Conservation (phyloP, 2,329 filamentous ascomycete species). For the Aspergillus sp. region DNA sequence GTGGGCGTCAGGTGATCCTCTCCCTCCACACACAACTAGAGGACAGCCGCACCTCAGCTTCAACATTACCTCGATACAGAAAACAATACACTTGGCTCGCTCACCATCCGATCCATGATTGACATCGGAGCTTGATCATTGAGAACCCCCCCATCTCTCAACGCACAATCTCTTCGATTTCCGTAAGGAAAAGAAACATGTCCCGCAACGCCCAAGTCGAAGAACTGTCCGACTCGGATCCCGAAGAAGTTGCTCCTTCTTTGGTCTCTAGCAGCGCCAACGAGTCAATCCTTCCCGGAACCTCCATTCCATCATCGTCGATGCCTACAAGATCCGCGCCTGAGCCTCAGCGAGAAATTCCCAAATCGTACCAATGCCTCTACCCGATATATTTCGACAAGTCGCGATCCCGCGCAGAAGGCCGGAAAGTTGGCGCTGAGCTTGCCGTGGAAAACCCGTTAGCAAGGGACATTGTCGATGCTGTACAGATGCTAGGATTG, state of each 20-base stretch:
- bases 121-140: not conserved
- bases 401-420: constrained; percentile 64
- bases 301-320: constrained; percentile 31
- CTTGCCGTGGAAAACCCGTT: constrained; percentile 82
- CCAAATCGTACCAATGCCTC: constrained; percentile 80
- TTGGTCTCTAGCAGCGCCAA: constrained; percentile 35
- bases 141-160: not conserved
- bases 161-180: not conserved
- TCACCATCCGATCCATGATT: not conserved
- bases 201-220: constrained; percentile 80
- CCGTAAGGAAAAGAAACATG: constrained; percentile 52
- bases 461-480: constrained; percentile 83
- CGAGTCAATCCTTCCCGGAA: constrained; percentile 40
- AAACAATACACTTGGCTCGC: too few species aligned
- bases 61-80: too few species aligned
- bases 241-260: constrained; percentile 78
- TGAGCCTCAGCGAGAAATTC: constrained; percentile 53
- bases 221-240: constrained; percentile 89
- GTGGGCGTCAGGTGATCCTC: too few species aligned
- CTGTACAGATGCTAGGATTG: constrained; percentile 68
- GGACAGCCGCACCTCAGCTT: too few species aligned
- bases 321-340: constrained; percentile 35
- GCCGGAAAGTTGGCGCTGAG: constrained; percentile 71
- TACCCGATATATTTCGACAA: constrained; percentile 97
- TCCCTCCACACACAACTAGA: too few species aligned